phyloP scores from a whole-genome alignment of 352 stramenopile genomes.

The Phytophthora idaei region DNA sequence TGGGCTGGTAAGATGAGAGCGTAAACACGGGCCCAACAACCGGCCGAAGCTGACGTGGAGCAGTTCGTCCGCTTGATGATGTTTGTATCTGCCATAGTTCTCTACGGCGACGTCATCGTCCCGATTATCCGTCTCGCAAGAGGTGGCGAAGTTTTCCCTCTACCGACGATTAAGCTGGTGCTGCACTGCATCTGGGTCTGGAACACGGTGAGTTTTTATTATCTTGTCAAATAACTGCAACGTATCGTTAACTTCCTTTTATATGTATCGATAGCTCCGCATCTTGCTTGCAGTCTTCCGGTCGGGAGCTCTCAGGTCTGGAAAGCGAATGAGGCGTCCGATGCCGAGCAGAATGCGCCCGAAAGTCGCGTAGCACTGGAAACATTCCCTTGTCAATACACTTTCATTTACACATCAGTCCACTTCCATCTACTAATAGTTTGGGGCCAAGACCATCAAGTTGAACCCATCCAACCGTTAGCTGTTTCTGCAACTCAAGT shows the following conservation, averaged over 20 bases:
- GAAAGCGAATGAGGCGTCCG: conserved; percentile 8
- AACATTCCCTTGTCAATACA: background rate
- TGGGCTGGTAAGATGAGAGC: conserved; percentile 37
- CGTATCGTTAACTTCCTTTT: background rate
- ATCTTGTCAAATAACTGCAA: background rate
- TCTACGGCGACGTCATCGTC: conserved; percentile 64
- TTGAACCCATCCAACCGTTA: background rate
- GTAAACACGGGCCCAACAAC: background rate
- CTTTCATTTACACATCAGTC: background rate
- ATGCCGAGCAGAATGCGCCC: conserved; percentile 17
- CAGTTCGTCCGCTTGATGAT: conserved; percentile 69
- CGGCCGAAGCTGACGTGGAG: conserved; percentile 3
- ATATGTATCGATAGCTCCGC: conserved; percentile 24
- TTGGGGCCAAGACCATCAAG: no score
- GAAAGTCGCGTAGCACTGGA: conserved; percentile 28
- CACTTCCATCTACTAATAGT: no score
- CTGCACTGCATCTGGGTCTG: conserved; percentile 50
- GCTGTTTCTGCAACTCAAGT: background rate
- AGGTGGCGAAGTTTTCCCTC: conserved; percentile 3
- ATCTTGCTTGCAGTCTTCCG: conserved; percentile 43
- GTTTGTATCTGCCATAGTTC: conserved; percentile 55
- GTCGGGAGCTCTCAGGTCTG: conserved; percentile 34
- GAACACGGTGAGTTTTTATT: conserved; percentile 38
- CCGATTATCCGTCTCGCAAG: conserved; percentile 36
- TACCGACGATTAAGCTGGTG: conserved; percentile 31